Conservation (phyloP, 1,139 yeast genomes). For the Yamadazyma atlantica region DNA sequence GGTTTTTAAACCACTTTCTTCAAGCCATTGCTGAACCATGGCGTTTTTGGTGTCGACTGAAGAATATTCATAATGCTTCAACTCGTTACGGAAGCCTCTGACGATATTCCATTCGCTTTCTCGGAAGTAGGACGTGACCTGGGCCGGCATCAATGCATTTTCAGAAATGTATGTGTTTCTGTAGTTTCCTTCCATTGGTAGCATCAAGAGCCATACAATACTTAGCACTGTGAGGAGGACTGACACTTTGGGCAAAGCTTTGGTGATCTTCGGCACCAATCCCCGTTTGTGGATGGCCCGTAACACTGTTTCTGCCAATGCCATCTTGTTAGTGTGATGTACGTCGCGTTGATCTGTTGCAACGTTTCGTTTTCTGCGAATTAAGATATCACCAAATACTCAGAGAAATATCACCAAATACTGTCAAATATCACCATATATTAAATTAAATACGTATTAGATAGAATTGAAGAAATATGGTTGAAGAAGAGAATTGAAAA, state of each 20-base stretch:
- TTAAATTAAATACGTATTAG: no score
- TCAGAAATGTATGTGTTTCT: conserved; percentile 87
- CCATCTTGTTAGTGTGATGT: no score
- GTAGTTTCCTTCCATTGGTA: conserved; percentile 82
- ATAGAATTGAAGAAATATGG: no score
- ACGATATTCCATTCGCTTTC: conserved; percentile 94
- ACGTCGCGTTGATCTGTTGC: no score
- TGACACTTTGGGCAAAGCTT: conserved; percentile 61
- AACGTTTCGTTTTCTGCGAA: no score
- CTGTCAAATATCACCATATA: no score
- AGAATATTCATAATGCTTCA: conserved; percentile 38
- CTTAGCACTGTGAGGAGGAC: conserved; percentile 61
- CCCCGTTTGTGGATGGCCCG: conserved; percentile 58
- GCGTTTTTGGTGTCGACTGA: conserved; percentile 38
- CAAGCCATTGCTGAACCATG: conserved; percentile 58
- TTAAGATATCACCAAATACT: no score
- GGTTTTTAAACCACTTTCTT: conserved; percentile 72
- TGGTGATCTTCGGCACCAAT: conserved; percentile 55
- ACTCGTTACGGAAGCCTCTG: conserved; percentile 76
- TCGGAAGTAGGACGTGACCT: conserved; percentile 87
- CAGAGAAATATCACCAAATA: no score
- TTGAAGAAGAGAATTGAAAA: no score
- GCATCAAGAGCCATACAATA: conserved; percentile 60
- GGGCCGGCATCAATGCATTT: conserved; percentile 96
- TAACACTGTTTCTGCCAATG: conserved; percentile 56